Conservation (phyloP, 441 rosid genomes). For the Hypseocharis bilobata region DNA sequence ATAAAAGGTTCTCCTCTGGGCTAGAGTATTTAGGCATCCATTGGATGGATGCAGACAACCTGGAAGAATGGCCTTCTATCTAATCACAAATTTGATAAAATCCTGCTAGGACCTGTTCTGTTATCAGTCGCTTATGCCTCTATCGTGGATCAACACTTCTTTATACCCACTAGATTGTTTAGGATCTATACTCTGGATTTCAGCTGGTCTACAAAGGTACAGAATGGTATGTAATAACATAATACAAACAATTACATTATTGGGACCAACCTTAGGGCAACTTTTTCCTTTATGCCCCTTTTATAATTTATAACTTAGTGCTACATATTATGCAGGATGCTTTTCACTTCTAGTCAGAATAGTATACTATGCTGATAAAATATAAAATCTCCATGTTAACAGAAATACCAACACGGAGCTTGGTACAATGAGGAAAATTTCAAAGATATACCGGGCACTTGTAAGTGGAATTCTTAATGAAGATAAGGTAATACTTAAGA, state of each 20-base stretch:
- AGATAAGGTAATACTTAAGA: constrained; percentile 42
- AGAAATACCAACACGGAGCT: constrained; percentile 29
- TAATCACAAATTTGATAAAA: constrained; percentile 2
- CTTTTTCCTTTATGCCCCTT: background rate
- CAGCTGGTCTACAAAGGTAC: background rate
- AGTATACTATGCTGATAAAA: constrained; percentile 11
- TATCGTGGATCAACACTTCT: background rate
- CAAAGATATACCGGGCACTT: constrained; percentile 70
- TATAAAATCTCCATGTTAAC: constrained; percentile 16
- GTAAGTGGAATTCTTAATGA: constrained; percentile 53
- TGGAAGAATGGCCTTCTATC: background rate
- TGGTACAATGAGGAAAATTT: constrained; percentile 41
- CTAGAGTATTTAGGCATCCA: background rate
- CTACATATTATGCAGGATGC: background rate
- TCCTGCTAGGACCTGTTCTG: background rate
- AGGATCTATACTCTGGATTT: background rate
- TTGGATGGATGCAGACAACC: constrained; percentile 4
- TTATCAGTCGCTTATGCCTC: background rate
- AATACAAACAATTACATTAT: background rate
- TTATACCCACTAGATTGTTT: constrained; percentile 9
- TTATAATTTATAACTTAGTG: background rate
- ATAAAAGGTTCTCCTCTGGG: background rate
- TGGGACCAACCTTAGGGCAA: background rate
- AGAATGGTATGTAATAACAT: background rate
- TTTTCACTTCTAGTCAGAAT: background rate